These are phyloP conservation scores for Groenewaldozyma tartarivorans DNA, from an alignment of 805 yeast species.

Conservation along the genomic window DNA sequence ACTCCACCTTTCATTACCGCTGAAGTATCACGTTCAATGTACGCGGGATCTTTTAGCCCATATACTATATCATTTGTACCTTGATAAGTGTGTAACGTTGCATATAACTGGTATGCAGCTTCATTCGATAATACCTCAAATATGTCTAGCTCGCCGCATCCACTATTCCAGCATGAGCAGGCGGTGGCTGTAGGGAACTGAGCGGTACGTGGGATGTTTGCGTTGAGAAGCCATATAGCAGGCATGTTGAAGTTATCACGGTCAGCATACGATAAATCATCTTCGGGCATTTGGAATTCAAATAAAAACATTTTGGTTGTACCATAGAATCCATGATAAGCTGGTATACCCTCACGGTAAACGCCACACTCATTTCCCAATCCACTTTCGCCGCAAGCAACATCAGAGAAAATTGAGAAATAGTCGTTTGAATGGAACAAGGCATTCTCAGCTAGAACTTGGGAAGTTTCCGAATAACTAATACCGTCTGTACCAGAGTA, in stretches of 20 bases:
- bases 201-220: slow-evolving; percentile 90
- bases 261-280: slow-evolving; percentile 21
- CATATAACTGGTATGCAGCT: no score
- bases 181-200: slow-evolving; percentile 78
- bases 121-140: slow-evolving; percentile 75
- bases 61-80: slow-evolving; percentile 40
- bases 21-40: slow-evolving; percentile 73
- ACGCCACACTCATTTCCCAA: slow-evolving; percentile 74
- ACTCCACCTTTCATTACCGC: slow-evolving; percentile 83
- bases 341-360: slow-evolving; percentile 79
- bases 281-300: slow-evolving; percentile 90
- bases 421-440: slow-evolving; percentile 68
- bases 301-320: slow-evolving; percentile 74
- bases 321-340: slow-evolving; percentile 91
- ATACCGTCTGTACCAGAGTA: slow-evolving; percentile 71
- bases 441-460: slow-evolving; percentile 57
- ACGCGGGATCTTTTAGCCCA: slow-evolving; percentile 82
- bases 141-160: slow-evolving; percentile 96
- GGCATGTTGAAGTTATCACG: slow-evolving; percentile 99
- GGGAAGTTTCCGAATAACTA: slow-evolving; percentile 61
- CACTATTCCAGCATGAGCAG: slow-evolving; percentile 96
- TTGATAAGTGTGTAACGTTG: slow-evolving; percentile 80
- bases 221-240: slow-evolving; percentile 92
- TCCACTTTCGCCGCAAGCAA: slow-evolving; percentile 29
- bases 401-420: slow-evolving; percentile 65